Evolutionary conservation across 306 rosid species (phyloP).

Genomic region (Sicyos baderoa): DNA sequence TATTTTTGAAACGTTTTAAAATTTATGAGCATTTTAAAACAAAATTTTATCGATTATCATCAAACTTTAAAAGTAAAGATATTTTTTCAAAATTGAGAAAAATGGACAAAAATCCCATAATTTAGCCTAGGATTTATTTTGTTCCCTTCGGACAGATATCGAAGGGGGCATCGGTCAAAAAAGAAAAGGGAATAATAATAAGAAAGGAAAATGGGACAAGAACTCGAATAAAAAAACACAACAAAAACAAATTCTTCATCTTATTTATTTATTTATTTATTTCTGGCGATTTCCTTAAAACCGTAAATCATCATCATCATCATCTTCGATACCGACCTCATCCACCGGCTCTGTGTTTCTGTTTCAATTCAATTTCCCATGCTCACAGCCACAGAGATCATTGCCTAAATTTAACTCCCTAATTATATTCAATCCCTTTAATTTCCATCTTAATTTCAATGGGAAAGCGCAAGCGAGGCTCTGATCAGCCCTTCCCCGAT

Average conservation of each 20-base stretch:
- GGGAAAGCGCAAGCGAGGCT: slow-evolving; percentile 57
- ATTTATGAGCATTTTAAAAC: too few relatives aligned
- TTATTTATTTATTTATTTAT: too few relatives aligned
- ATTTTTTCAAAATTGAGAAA: too few relatives aligned
- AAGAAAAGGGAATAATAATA: neutral
- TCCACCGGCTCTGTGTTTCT: slow-evolving; percentile 9
- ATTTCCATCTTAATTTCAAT: slow-evolving; percentile 15
- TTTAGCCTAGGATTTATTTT: too few relatives aligned
- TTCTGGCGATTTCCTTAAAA: neutral
- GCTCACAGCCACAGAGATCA: neutral
- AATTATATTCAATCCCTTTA: neutral
- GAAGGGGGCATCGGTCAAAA: slow-evolving; percentile 3
- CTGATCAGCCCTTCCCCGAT: slow-evolving; percentile 42
- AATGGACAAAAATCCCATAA: too few relatives aligned
- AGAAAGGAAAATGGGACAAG: neutral
- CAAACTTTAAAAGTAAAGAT: too few relatives aligned
- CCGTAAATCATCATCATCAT: slow-evolving; percentile 7
- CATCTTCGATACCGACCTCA: neutral
- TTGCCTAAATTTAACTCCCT: slow-evolving; percentile 11
- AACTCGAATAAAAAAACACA: slow-evolving; percentile 4
- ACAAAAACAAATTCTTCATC: neutral
- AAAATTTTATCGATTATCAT: too few relatives aligned
- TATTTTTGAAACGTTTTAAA: too few relatives aligned
- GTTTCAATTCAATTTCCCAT: neutral
- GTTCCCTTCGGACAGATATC: too few relatives aligned